phyloP scores from a whole-genome alignment of 2,329 filamentous ascomycete species.

The Xylariaceae sp. region DNA sequence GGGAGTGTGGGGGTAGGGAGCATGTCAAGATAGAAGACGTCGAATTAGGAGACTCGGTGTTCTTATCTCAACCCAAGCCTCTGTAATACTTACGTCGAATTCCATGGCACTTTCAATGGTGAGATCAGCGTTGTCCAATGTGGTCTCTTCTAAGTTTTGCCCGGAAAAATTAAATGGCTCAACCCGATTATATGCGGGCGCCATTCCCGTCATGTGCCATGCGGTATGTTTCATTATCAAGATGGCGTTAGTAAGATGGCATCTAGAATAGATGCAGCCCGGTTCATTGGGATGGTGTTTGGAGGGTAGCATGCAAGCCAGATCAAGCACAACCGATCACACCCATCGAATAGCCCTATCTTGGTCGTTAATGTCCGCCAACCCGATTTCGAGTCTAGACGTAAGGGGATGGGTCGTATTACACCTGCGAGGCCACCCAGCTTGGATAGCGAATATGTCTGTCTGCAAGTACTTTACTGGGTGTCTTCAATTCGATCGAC shows the following conservation, averaged over 20 bases:
- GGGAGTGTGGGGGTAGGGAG: no score
- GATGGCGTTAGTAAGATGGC: not conserved
- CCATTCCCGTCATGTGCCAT: not conserved
- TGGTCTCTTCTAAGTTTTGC: not conserved
- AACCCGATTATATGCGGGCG: not conserved
- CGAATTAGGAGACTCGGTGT: constrained; percentile 8
- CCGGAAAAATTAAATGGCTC: not conserved
- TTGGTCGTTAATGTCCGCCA: no score
- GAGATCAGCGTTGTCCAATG: not conserved
- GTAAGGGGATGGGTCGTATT: no score
- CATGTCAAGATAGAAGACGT: constrained; percentile 2
- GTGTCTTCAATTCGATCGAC: no score
- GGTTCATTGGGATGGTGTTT: not conserved
- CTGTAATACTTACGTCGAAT: not conserved
- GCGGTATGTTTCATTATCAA: not conserved
- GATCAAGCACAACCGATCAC: no score
- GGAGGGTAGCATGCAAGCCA: not conserved
- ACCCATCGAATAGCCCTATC: no score
- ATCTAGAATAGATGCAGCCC: not conserved
- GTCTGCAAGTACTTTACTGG: no score
- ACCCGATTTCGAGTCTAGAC: no score
- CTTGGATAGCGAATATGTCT: no score
- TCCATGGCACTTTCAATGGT: not conserved
- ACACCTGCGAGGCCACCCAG: no score
- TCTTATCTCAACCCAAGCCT: constrained; percentile 14